Percentiles rank a stretch among this genome's conserved stretches.
Conservation (phyloP, 768 basidiomycete genomes). For the Termitomyces sp. region DNA sequence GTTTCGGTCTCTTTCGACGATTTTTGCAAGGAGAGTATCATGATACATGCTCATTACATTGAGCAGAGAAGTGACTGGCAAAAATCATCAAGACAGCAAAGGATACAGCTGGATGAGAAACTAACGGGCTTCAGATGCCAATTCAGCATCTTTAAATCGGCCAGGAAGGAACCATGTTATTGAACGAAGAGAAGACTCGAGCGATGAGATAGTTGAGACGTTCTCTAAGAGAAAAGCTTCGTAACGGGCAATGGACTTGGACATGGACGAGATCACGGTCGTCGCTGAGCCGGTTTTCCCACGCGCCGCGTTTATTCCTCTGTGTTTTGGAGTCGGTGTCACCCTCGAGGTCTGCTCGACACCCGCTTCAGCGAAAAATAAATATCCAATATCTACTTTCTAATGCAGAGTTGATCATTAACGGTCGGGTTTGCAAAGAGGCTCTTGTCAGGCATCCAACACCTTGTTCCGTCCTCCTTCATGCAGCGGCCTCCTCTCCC, state of each 20-base stretch:
- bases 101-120: conserved; percentile 20
- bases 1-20: conserved; percentile 59
- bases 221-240: conserved; percentile 83
- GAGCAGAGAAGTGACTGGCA: conserved; percentile 78
- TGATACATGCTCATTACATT: conserved; percentile 92
- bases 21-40: conserved; percentile 79
- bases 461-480: conserved; percentile 10
- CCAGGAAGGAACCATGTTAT: conserved; percentile 96
- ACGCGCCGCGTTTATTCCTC: neutral
- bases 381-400: neutral
- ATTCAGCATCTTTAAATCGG: conserved; percentile 94
- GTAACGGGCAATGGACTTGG: conserved; percentile 64
- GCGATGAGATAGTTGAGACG: conserved; percentile 76
- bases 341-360: neutral
- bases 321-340: neutral
- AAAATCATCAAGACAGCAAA: conserved; percentile 12
- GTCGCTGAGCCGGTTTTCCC: conserved; percentile 14
- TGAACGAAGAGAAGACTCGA: conserved; percentile 86
- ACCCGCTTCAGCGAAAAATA: neutral
- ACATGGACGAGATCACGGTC: conserved; percentile 36
- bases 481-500: conserved; percentile 25
- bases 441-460: conserved; percentile 11
- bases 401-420: conserved; percentile 1
- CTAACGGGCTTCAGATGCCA: conserved; percentile 92
- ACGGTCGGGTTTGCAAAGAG: conserved; percentile 9